Conservation (phyloP, 495 filamentous ascomycete species). For the Podospora australis region DNA sequence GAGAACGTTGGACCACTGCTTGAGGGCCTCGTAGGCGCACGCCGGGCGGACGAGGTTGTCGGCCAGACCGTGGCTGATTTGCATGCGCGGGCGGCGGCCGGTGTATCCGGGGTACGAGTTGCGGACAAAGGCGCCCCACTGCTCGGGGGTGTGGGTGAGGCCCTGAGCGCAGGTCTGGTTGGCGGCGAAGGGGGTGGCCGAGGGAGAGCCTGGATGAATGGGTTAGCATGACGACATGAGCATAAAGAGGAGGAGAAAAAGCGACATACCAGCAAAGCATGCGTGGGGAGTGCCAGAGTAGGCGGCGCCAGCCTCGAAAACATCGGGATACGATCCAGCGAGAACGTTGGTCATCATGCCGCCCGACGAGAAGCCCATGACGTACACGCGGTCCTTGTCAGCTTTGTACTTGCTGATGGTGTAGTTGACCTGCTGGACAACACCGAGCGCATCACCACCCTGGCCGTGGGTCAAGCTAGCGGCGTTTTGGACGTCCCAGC, state of each 20-base stretch:
- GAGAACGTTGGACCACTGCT: conserved; percentile 53
- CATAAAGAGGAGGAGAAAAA: background rate
- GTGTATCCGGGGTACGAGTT: conserved; percentile 49
- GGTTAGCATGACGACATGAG: background rate
- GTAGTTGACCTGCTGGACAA: conserved; percentile 53
- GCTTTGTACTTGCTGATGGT: conserved; percentile 40
- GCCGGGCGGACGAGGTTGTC: conserved; percentile 44
- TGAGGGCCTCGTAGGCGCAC: conserved; percentile 48
- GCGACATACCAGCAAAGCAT: conserved; percentile 36
- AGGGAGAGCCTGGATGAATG: conserved; percentile 10
- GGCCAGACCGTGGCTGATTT: conserved; percentile 48
- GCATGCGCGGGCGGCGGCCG: conserved; percentile 47
- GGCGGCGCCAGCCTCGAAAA: conserved; percentile 50
- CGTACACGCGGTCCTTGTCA: conserved; percentile 42
- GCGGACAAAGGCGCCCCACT: conserved; percentile 46
- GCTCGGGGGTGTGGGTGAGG: conserved; percentile 36
- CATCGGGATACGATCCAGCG: conserved; percentile 51
- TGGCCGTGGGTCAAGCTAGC: conserved; percentile 46
- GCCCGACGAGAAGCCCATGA: conserved; percentile 48
- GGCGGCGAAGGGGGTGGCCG: conserved; percentile 31
- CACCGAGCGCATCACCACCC: conserved; percentile 46
- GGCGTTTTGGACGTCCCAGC: conserved; percentile 49
- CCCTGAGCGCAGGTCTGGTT: conserved; percentile 51
- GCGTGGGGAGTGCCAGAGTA: conserved; percentile 49
- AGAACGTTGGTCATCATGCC: conserved; percentile 58